Evolutionary conservation across 1,284 basidiomycete species (phyloP).

Genomic region (Athelia psychrophila): DNA sequence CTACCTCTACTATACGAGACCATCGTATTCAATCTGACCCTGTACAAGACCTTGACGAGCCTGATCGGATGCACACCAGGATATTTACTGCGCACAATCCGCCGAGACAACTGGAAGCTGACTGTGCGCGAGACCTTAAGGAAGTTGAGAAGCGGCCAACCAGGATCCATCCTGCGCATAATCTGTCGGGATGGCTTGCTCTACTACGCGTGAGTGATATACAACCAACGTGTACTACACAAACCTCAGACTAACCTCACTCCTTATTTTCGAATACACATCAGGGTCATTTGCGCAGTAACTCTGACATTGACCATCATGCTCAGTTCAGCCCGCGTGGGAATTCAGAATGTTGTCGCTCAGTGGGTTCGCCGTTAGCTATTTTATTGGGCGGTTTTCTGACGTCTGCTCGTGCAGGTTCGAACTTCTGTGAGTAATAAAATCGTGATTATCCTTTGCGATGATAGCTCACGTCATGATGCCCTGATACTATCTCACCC

Average conservation of each 20-base stretch:
- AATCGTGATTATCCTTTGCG: neutral
- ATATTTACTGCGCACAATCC: no score
- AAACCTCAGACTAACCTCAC: no score
- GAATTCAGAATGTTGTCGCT: conserved; percentile 40
- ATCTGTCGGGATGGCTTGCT: conserved; percentile 39
- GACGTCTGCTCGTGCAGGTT: no score
- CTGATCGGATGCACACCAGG: conserved; percentile 22
- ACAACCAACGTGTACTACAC: no score
- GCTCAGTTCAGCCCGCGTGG: conserved; percentile 33
- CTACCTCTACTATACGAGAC: conserved; percentile 47
- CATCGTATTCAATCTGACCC: conserved; percentile 32
- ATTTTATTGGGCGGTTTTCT: no score
- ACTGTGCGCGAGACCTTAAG: no score
- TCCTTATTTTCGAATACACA: no score
- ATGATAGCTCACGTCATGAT: neutral
- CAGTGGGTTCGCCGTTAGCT: no score
- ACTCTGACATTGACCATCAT: conserved; percentile 44
- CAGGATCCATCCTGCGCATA: no score
- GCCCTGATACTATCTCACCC: neutral
- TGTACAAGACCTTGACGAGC: conserved; percentile 30
- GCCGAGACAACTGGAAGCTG: no score
- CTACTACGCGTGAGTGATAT: no score
- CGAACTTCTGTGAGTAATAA: conserved; percentile 43
- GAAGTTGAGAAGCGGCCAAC: conserved; percentile 19
- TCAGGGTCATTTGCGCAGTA: conserved; percentile 43